These are phyloP conservation scores for Annona cherimola DNA, from an alignment of 164 flowering plant genomes.

Conservation along the genomic window DNA sequence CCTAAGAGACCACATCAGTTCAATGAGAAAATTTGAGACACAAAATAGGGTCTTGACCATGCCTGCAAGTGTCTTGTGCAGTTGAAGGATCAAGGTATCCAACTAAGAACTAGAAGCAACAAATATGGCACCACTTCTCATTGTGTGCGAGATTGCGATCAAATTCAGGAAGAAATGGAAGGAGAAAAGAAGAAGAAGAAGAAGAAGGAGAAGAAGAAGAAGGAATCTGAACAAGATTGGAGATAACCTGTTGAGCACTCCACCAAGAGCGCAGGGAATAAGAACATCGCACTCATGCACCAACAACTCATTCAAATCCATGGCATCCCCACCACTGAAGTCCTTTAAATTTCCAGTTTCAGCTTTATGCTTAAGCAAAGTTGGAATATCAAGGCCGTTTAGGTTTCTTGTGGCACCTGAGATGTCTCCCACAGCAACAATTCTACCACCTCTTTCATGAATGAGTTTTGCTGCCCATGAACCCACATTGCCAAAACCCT, in stretches of 20 bases:
- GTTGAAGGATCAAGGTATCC: too few species aligned
- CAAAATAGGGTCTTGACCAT: background rate
- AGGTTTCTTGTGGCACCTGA: slow-evolving; percentile 58
- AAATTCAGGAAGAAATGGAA: background rate
- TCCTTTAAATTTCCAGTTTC: slow-evolving; percentile 33
- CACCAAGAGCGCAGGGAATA: slow-evolving; percentile 81
- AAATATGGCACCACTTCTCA: too few species aligned
- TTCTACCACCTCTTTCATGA: slow-evolving; percentile 67
- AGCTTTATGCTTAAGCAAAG: slow-evolving; percentile 50
- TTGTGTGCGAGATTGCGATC: too few species aligned
- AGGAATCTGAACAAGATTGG: slow-evolving; percentile 2
- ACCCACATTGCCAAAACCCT: slow-evolving; percentile 89
- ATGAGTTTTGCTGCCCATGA: slow-evolving; percentile 73
- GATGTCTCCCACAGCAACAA: slow-evolving; percentile 69
- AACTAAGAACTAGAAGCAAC: too few species aligned
- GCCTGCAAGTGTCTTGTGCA: too few species aligned
- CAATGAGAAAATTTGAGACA: background rate
- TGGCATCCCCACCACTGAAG: slow-evolving; percentile 54
- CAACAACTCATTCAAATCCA: slow-evolving; percentile 57
- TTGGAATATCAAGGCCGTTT: slow-evolving; percentile 52
- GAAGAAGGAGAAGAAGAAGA: background rate
- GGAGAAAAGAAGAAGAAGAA: background rate
- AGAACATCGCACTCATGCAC: slow-evolving; percentile 80
- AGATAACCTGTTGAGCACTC: slow-evolving; percentile 63
- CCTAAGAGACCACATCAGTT: background rate